A percentile compares a stretch with the other conserved stretches of the same genome.
These are phyloP conservation scores for Rutstroemia sp. DNA, from an alignment of 2,329 filamentous ascomycete genomes.

Conservation along the genomic window DNA sequence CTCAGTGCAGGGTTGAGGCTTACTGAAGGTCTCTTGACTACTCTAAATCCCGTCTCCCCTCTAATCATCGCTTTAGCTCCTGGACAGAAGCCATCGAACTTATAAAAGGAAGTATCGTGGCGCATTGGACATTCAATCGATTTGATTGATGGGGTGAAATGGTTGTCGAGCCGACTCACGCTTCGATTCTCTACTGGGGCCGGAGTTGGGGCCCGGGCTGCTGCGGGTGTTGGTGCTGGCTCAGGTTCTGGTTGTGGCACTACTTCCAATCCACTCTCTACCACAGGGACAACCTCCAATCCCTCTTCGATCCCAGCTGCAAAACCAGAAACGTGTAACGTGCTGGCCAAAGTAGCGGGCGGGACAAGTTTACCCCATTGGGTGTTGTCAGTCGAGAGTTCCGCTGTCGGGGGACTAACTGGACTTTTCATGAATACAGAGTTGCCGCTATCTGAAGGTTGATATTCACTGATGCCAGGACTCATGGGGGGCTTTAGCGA, in stretches of 20 bases:
- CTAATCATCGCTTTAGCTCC: conserved; percentile 23
- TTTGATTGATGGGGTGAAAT: conserved; percentile 19
- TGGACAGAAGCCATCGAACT: conserved; percentile 27
- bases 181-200: not conserved
- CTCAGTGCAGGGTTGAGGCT: conserved; percentile 1
- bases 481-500: conserved; percentile 4
- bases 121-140: conserved; percentile 24
- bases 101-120: conserved; percentile 27
- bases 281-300: conserved; percentile 17
- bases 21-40: conserved; percentile 26
- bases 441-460: conserved; percentile 4
- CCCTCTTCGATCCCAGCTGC: conserved; percentile 20
- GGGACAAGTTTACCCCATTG: conserved; percentile 4
- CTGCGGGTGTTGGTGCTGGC: not conserved
- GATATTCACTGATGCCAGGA: conserved; percentile 5
- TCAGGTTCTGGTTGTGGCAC: not conserved
- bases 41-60: conserved; percentile 25
- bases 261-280: conserved; percentile 8
- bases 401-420: conserved; percentile 5
- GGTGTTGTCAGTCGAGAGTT: not conserved
- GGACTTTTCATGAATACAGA: conserved; percentile 6
- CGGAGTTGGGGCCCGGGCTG: not conserved
- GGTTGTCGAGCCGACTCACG: conserved; percentile 9
- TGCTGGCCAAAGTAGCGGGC: conserved; percentile 12
- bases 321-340: conserved; percentile 18